A percentile compares a stretch with the other conserved stretches of the same genome.
These are phyloP conservation scores for Talaromyces borbonicus DNA, from an alignment of 495 filamentous ascomycete species.

Conservation along the genomic window DNA sequence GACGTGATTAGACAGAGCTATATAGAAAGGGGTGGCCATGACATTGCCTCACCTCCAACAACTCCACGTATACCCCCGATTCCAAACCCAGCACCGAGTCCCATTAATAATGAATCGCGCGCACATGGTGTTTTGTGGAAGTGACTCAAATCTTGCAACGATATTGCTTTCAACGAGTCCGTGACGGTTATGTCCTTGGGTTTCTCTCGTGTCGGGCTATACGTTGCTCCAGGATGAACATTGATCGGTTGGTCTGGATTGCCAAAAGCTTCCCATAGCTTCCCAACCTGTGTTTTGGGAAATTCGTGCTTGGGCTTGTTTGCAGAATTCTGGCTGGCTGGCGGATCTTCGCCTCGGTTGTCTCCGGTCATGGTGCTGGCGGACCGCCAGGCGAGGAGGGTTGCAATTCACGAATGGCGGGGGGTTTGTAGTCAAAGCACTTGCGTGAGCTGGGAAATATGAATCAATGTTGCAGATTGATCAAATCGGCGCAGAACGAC, in stretches of 20 bases:
- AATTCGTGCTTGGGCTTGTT: conserved; percentile 30
- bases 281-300: conserved; percentile 38
- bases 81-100: conserved; percentile 67
- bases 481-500: too few species aligned
- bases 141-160: conserved; percentile 55
- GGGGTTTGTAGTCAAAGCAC: too few species aligned
- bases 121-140: conserved; percentile 78
- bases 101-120: conserved; percentile 69
- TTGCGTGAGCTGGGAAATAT: too few species aligned
- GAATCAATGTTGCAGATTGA: too few species aligned
- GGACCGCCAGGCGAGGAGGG: neutral
- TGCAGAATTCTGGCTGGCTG: conserved; percentile 6
- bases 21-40: neutral
- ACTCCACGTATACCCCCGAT: conserved; percentile 63
- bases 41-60: conserved; percentile 52
- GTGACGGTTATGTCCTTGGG: conserved; percentile 39
- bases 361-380: conserved; percentile 44
- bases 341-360: conserved; percentile 24
- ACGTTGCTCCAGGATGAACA: conserved; percentile 30
- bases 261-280: conserved; percentile 43
- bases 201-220: conserved; percentile 39
- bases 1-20: conserved; percentile 8
- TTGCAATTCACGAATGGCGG: too few species aligned
- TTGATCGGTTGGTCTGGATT: conserved; percentile 42
- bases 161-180: conserved; percentile 45